These are phyloP conservation scores for Microascus cirrosus DNA, from an alignment of 2,329 filamentous ascomycete species.

Conservation along the genomic window DNA sequence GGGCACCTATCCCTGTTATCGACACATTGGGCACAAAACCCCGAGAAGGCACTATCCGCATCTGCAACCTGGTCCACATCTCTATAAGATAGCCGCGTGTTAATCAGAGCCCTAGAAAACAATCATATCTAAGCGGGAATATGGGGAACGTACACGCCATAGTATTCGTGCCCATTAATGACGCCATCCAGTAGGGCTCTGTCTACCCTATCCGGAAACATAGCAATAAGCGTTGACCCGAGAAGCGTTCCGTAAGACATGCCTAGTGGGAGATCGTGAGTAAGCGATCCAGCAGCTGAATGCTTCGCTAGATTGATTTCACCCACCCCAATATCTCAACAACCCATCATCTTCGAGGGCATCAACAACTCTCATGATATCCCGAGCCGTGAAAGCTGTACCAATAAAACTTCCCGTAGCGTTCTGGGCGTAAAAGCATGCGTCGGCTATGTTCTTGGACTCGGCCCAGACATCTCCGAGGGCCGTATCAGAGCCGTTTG, in stretches of 20 bases:
- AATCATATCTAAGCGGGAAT: background rate
- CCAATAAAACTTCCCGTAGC: conserved; percentile 6
- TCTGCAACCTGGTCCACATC: conserved; percentile 14
- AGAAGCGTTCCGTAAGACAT: conserved; percentile 6
- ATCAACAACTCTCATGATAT: conserved; percentile 6
- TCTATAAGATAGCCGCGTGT: conserved; percentile 3
- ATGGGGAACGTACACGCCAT: conserved; percentile 10
- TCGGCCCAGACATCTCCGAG: conserved; percentile 4
- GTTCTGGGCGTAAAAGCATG: conserved; percentile 1
- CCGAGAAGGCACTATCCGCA: conserved; percentile 16
- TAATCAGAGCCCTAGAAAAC: background rate
- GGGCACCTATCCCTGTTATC: conserved; percentile 13
- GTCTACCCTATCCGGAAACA: conserved; percentile 6
- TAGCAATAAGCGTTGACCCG: conserved; percentile 2
- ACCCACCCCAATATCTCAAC: conserved; percentile 1
- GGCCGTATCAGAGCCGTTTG: conserved; percentile 8
- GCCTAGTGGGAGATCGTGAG: background rate
- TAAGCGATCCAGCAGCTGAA: too few relatives aligned
- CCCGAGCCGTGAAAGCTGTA: conserved; percentile 6
- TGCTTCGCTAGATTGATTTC: background rate
- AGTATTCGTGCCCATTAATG: conserved; percentile 20
- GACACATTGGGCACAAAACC: conserved; percentile 16
- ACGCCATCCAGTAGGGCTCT: conserved; percentile 6
- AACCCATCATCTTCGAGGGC: conserved; percentile 4
- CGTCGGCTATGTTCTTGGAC: background rate